Percentiles rank a stretch among this genome's conserved stretches.
Conservation (phyloP, 2,329 filamentous ascomycete species). For the Sclerotinia glacialis region DNA sequence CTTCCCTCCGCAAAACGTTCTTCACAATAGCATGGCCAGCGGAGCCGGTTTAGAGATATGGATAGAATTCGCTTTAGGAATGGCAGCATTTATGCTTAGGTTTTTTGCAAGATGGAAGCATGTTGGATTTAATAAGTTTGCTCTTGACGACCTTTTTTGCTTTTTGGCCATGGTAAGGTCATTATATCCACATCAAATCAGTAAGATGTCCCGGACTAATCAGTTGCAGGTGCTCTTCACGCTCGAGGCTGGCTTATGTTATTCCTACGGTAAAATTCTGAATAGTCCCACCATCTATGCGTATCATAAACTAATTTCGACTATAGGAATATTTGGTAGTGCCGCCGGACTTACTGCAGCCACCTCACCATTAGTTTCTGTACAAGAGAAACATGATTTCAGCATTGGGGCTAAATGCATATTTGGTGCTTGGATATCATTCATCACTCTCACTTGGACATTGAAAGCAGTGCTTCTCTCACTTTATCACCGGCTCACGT, state of each 20-base stretch:
- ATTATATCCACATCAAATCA: background rate
- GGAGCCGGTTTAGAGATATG: background rate
- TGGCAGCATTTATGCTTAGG: background rate
- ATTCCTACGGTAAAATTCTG: background rate
- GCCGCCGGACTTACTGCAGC: background rate
- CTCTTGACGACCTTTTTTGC: background rate
- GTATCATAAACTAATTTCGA: background rate
- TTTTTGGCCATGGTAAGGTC: background rate
- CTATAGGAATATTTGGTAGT: background rate
- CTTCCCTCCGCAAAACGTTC: no score
- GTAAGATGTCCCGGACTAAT: background rate
- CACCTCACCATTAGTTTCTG: background rate
- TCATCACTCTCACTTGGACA: slow-evolving; percentile 5
- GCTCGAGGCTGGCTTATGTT: background rate
- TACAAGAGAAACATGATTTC: background rate
- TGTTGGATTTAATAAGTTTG: slow-evolving; percentile 4
- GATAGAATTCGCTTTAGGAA: background rate
- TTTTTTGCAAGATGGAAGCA: slow-evolving; percentile 8
- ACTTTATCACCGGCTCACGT: slow-evolving; percentile 1
- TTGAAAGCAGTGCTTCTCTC: slow-evolving; percentile 8
- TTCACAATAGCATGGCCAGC: background rate
- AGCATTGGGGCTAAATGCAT: background rate
- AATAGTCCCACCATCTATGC: background rate
- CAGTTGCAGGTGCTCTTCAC: background rate
- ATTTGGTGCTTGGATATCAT: slow-evolving; percentile 7